Percentiles rank a stretch among this genome's conserved stretches.
Conservation (phyloP, 2,329 filamentous ascomycete species). For the Alternaria ventricosa region DNA sequence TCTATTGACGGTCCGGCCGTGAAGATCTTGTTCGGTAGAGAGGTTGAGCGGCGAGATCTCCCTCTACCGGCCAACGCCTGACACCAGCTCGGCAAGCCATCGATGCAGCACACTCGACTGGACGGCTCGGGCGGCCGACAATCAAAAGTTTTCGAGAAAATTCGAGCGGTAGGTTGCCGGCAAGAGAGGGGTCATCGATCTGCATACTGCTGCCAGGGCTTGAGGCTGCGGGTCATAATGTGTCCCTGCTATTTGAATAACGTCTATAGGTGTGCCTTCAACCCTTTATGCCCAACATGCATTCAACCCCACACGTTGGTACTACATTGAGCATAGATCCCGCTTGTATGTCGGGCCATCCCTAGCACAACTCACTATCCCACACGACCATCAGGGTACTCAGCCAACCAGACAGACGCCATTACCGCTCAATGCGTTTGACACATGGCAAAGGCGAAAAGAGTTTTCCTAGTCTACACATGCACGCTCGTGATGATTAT, state of each 20-base stretch:
- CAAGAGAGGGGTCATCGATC: neutral
- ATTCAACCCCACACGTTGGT: neutral
- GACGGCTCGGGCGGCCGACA: neutral
- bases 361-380: conserved; percentile 11
- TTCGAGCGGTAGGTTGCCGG: neutral
- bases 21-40: conserved; percentile 11
- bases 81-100: neutral
- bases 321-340: conserved; percentile 7
- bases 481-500: neutral
- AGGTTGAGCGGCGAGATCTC: neutral
- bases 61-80: neutral
- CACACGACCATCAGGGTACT: conserved; percentile 35
- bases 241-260: neutral
- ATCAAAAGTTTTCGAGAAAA: neutral
- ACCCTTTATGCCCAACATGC: neutral
- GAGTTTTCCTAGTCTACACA: conserved; percentile 10
- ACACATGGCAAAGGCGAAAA: conserved; percentile 6
- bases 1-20: conserved; percentile 38
- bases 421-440: conserved; percentile 15
- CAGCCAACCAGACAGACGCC: conserved; percentile 23
- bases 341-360: neutral
- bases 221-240: conserved; percentile 1
- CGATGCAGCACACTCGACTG: neutral
- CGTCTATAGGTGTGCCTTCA: neutral
- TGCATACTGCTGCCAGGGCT: neutral